phyloP scores from a whole-genome alignment of 306 rosid species.

The Argentina anserina region DNA sequence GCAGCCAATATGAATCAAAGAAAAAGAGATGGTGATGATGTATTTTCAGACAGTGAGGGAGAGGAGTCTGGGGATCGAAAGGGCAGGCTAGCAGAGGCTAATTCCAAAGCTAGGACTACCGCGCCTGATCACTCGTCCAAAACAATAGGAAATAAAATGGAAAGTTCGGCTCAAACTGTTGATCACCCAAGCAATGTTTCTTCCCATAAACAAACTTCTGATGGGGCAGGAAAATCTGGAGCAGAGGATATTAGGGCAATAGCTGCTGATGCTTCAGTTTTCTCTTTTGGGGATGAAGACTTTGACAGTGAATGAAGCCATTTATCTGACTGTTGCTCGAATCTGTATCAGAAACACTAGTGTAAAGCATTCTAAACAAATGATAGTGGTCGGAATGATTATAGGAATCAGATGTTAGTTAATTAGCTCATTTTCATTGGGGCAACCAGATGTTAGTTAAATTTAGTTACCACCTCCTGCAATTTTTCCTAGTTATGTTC shows the following conservation, averaged over 20 bases:
- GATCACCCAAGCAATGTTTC: constrained; percentile 22
- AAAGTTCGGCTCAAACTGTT: constrained; percentile 28
- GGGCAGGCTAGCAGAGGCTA: constrained; percentile 22
- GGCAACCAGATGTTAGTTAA: neutral
- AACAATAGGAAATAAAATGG: constrained; percentile 29
- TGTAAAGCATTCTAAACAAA: neutral
- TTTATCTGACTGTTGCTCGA: neutral
- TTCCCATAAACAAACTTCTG: constrained; percentile 31
- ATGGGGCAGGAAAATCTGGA: constrained; percentile 30
- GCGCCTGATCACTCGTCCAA: constrained; percentile 42
- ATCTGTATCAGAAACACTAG: constrained; percentile 12
- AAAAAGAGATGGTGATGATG: constrained; percentile 58
- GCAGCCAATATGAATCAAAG: constrained; percentile 33
- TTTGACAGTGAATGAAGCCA: constrained; percentile 70
- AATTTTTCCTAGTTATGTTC: neutral
- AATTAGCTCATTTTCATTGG: neutral
- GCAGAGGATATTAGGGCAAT: constrained; percentile 70
- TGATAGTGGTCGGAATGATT: neutral
- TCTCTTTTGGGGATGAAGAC: constrained; percentile 83
- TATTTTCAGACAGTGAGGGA: constrained; percentile 85
- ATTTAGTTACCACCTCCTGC: neutral
- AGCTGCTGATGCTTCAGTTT: constrained; percentile 97
- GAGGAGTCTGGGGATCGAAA: constrained; percentile 42
- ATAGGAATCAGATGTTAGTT: neutral
- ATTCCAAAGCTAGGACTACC: constrained; percentile 22